Evolutionary conservation across 805 yeast species (phyloP).

Genomic region (Ogataea philodendri): DNA sequence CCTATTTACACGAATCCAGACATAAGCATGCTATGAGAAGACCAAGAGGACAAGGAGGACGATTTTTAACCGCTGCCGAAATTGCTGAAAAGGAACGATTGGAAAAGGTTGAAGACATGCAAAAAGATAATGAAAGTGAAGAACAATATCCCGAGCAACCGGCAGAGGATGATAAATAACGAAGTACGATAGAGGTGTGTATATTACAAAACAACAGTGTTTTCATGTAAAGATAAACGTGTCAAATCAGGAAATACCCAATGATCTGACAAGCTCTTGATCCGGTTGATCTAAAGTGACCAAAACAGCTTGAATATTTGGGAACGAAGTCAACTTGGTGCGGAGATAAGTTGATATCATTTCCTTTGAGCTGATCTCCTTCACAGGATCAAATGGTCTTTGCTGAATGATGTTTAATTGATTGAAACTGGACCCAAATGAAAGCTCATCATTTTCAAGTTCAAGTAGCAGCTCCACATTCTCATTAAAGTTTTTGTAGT

Average conservation of each 20-base stretch:
- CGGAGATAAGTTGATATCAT: slow-evolving; percentile 37
- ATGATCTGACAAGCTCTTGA: slow-evolving; percentile 10
- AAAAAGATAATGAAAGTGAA: slow-evolving; percentile 9
- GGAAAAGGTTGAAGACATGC: slow-evolving; percentile 31
- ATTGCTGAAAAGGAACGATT: slow-evolving; percentile 63
- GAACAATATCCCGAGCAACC: slow-evolving; percentile 7
- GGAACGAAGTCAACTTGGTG: slow-evolving; percentile 22
- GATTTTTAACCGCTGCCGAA: slow-evolving; percentile 93
- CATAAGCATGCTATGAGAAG: slow-evolving; percentile 99
- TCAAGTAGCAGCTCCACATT: slow-evolving; percentile 54
- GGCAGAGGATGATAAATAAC: slow-evolving; percentile 3
- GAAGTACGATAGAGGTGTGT: slow-evolving; percentile 11
- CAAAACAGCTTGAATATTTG: slow-evolving; percentile 14
- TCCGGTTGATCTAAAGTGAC: slow-evolving; percentile 22
- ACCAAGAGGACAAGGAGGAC: slow-evolving; percentile 98
- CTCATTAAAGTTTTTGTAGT: slow-evolving; percentile 35
- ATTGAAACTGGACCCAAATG: slow-evolving; percentile 87
- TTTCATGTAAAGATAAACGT: slow-evolving; percentile 1
- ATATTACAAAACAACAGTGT: slow-evolving; percentile 4
- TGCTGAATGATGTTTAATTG: slow-evolving; percentile 61
- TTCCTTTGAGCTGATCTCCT: slow-evolving; percentile 39
- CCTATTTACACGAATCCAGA: slow-evolving; percentile 93
- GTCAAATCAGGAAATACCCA: slow-evolving; percentile 9
- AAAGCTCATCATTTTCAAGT: slow-evolving; percentile 51
- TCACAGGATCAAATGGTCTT: slow-evolving; percentile 69